Base-by-base conservation (phyloP, 257 asterid genomes). In the Lithospermum erythrorhizon region DNA sequence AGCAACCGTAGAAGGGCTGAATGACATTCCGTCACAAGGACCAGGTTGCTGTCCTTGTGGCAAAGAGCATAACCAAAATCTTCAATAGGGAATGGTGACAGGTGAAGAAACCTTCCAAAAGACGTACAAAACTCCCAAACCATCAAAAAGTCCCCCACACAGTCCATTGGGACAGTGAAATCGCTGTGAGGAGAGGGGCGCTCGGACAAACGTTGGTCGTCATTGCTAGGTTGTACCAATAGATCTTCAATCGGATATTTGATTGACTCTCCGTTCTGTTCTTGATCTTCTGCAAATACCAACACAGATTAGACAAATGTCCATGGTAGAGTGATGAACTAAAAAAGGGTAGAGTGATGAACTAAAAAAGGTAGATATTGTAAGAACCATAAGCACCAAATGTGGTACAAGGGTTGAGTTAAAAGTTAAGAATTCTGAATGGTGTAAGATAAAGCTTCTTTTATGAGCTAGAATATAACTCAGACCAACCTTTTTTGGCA, bases 91-190 rank as follows among this genome's bases (percentile, higher is more conserved):
- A 93, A 93, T 51, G 95, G 97, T 21, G 82, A 86, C 78, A 90
- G 65, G 52, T 73, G 78, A 70, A 90, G 63, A 48, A 85, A 81
- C 79, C 77, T 79, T 75, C 96, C 85, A 68, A 77, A 90, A 59
- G 94, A 85, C 66, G 89, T 68, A 75, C 86, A 81, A 68, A 90
- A 87, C 75, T 90, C 96, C 96, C 96, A 90, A 62, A 85, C 90
- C 98, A 90, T 90, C 79, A 90, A 53, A 58, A 81, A 82, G 75
- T 83, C 86, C 75, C 94, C 96, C 45, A 85, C 89, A 75, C 89
- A 90, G 64, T 76, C 78, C 89, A 85, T 83, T 48, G 96, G 91
- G 67, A 83, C 78, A 65, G 51, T 72, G 68, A 87, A 87, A 62
- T 90, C 94, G 71, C 72, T 71, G 75, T 84, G 82, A 6, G 79